Conservation (phyloP, 345 rosid genomes). For the Eucalyptus marginata region DNA sequence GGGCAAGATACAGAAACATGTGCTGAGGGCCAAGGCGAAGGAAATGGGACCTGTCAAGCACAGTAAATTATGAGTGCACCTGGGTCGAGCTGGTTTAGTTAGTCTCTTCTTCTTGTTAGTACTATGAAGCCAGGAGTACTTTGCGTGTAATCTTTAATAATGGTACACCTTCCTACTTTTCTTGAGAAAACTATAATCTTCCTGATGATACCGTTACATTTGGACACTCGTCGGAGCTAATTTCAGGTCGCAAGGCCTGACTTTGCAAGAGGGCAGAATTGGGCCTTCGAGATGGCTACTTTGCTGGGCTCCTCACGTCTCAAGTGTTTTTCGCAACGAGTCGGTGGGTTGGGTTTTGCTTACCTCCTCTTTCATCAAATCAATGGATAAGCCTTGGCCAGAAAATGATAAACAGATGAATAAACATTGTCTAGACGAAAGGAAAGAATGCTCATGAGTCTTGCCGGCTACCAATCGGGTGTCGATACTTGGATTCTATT, state of each 20-base stretch:
- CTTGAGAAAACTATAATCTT: not conserved
- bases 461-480: not conserved
- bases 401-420: not conserved
- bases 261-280: not conserved
- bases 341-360: not conserved
- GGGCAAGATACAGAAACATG: constrained; percentile 87
- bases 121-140: not conserved
- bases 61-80: constrained; percentile 34
- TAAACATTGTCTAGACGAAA: not conserved
- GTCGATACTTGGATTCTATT: not conserved
- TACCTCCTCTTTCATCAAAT: not conserved
- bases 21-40: constrained; percentile 61
- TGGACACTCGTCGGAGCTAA: not conserved
- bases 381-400: not conserved
- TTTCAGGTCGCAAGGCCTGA: not conserved
- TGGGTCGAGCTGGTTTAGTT: not conserved
- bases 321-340: not conserved
- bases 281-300: not conserved
- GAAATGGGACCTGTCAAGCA: constrained; percentile 59
- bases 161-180: not conserved
- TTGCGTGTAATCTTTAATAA: not conserved
- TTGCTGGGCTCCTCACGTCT: not conserved
- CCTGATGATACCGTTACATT: not conserved
- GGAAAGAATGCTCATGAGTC: not conserved
- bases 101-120: not conserved